These are phyloP conservation scores for Exsudoporus frostii DNA, from an alignment of 768 basidiomycete genomes.

Conservation along the genomic window DNA sequence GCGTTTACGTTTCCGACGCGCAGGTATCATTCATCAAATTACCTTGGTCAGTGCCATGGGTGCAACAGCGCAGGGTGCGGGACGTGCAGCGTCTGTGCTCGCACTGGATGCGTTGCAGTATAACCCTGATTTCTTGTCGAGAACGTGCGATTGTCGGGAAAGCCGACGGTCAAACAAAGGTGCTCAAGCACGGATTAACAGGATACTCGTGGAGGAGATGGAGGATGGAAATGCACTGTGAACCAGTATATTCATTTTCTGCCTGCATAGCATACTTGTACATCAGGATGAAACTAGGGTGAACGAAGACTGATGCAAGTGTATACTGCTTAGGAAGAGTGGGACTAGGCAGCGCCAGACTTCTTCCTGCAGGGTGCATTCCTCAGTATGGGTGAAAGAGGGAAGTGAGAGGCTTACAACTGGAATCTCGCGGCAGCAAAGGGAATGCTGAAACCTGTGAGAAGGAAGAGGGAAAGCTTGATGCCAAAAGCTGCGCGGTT, in stretches of 20 bases:
- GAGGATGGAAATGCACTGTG: constrained; percentile 17
- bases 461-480: constrained; percentile 38
- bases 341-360: constrained; percentile 24
- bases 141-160: constrained; percentile 64
- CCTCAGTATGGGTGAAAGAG: background rate
- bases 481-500: constrained; percentile 45
- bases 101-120: constrained; percentile 69
- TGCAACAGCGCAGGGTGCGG: constrained; percentile 48
- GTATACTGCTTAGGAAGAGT: constrained; percentile 10
- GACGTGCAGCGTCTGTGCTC: constrained; percentile 56
- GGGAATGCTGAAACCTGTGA: constrained; percentile 62
- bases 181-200: constrained; percentile 36
- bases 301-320: background rate
- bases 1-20: constrained; percentile 14
- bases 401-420: constrained; percentile 45
- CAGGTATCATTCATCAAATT: constrained; percentile 69
- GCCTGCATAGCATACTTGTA: constrained; percentile 3
- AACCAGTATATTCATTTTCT: constrained; percentile 4
- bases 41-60: constrained; percentile 59
- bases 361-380: constrained; percentile 39
- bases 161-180: constrained; percentile 33
- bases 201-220: constrained; percentile 26
- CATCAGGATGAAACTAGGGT: background rate
- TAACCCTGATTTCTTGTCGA: constrained; percentile 57
- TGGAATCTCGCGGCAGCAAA: constrained; percentile 61